A percentile compares a stretch with the other conserved stretches of the same genome.
Conservation (phyloP, 352 stramenopile genomes). For the Pythium utonaiense region DNA sequence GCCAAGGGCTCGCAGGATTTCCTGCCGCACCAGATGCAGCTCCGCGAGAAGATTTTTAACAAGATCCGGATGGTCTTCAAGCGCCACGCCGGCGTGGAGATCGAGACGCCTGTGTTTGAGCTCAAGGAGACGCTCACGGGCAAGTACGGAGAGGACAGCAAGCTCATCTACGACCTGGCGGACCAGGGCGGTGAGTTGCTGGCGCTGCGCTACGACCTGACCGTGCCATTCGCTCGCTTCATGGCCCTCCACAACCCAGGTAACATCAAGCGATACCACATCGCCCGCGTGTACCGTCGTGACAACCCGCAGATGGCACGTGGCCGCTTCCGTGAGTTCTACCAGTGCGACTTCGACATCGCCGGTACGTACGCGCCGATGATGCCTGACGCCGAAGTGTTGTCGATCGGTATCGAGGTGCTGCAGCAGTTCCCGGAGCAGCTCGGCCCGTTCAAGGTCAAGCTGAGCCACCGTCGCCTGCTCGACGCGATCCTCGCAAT, state of each 20-base stretch:
- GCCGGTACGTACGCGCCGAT: conserved; percentile 94
- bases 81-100: conserved; percentile 96
- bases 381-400: conserved; percentile 96
- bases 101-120: conserved; percentile 98
- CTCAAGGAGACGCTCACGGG: conserved; percentile 98
- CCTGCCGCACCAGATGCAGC: conserved; percentile 93
- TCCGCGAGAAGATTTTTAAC: conserved; percentile 96
- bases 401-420: conserved; percentile 94
- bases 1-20: conserved; percentile 95
- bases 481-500: conserved; percentile 98
- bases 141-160: conserved; percentile 99
- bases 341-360: conserved; percentile 99
- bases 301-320: conserved; percentile 94
- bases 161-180: conserved; percentile 99
- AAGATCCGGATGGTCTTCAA: conserved; percentile 98
- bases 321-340: conserved; percentile 98
- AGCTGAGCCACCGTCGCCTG: conserved; percentile 96
- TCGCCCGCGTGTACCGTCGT: conserved; percentile 95
- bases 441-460: conserved; percentile 93
- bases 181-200: conserved; percentile 97
- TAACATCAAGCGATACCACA: conserved; percentile 99
- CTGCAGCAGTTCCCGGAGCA: conserved; percentile 84
- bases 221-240: conserved; percentile 98
- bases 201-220: conserved; percentile 96
- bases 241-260: conserved; percentile 96